Evolutionary conservation across 306 rosid genomes (phyloP), one percentile per base, ranked within the genome.

Genomic region (Vicia villosa): DNA sequence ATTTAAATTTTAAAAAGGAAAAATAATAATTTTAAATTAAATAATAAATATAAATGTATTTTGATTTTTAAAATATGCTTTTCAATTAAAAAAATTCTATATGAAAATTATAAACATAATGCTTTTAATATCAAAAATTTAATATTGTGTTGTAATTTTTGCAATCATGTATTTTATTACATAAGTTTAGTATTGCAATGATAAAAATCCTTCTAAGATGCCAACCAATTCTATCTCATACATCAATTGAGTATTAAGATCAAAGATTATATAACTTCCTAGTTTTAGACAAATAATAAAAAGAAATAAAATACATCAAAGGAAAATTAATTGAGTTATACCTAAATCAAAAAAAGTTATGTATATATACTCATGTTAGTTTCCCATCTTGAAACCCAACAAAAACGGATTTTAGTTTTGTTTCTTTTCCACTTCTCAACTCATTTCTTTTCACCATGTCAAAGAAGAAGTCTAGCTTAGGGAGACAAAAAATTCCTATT

Each of bases 401-500:
- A 63, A 34, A 47, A 72, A 34, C 37, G 49, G 17, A 5, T 58
- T 21, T 22, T 13, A 22, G 61, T 21, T 24, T 42, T 21, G 3
- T 20, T 51, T 21, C 16, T 40, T 7, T 42, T 6, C 17, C 17
- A 5, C 17, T 11, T 55, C 24, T 9, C 9, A 4, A 1, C 14
- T 9, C 16, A 12, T 42, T 21, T 26, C 13, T 34, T 59, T 36
- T 15, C 36, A 57, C 10, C 5, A 86, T 81, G 90, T 54, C 55
- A 59, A 84, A 67, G 71, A 85, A 82, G 71, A 82, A 78, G 64
- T 76, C 74, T 5, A 77, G 77, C 49, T 80, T 66, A 38, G 92
- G 90, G 46, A 81, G 90, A 6, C 84, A 78, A 64, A 89, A 86
- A 68, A 84, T 86, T 5, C 86, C 83, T 0, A 86, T 85, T 8